phyloP scores from a whole-genome alignment of 257 asterid genomes.

The Mentha longifolia region DNA sequence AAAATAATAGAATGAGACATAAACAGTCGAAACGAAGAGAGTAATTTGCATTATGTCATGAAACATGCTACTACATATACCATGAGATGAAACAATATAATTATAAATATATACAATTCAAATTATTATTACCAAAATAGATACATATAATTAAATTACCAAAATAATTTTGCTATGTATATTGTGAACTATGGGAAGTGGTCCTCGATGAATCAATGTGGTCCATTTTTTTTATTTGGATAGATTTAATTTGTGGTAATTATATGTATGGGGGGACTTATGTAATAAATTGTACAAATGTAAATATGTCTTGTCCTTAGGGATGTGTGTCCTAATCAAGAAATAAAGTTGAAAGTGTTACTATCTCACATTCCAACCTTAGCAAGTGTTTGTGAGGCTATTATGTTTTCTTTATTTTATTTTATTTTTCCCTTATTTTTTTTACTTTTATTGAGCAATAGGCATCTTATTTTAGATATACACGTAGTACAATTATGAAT shows the following conservation, averaged over 20 bases:
- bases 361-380: slow-evolving; percentile 30
- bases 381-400: slow-evolving; percentile 14
- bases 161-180: background rate
- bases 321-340: slow-evolving; percentile 24
- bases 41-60: too few relatives aligned
- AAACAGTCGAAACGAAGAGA: too few relatives aligned
- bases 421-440: background rate
- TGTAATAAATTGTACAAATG: slow-evolving; percentile 31
- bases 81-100: too few relatives aligned
- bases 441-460: background rate
- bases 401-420: background rate
- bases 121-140: background rate
- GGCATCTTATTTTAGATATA: background rate
- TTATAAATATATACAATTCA: too few relatives aligned
- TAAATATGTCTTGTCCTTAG: slow-evolving; percentile 10
- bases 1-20: too few relatives aligned
- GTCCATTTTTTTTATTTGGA: slow-evolving; percentile 1
- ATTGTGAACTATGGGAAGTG: background rate
- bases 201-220: slow-evolving; percentile 24
- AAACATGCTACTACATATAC: too few relatives aligned
- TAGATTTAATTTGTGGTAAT: background rate
- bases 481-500: background rate
- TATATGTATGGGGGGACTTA: background rate
- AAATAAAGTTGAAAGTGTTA: slow-evolving; percentile 26
- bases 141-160: background rate